A percentile compares a stretch with the other conserved stretches of the same genome.
phyloP scores from a whole-genome alignment of 306 rosid genomes.

The Rubus parviflorus region DNA sequence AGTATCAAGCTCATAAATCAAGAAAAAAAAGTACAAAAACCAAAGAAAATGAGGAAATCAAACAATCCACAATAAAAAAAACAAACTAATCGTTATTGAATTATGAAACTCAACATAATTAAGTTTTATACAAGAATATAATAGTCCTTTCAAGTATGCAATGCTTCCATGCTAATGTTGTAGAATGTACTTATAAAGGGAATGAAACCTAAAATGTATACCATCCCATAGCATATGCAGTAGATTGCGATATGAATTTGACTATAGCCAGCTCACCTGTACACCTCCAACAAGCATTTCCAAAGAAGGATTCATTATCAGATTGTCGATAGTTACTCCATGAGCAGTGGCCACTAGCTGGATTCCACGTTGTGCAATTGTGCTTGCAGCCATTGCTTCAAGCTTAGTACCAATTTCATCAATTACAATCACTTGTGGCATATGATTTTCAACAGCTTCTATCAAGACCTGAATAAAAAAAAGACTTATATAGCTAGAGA shows the following conservation, averaged over 20 bases:
- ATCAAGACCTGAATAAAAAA: constrained; percentile 68
- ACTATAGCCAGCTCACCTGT: constrained; percentile 57
- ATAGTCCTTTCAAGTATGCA: neutral
- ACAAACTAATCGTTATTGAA: neutral
- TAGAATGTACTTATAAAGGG: neutral
- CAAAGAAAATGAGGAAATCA: constrained; percentile 2
- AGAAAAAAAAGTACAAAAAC: constrained; percentile 1
- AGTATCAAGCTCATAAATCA: neutral
- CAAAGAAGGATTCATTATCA: constrained; percentile 84
- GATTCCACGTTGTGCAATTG: constrained; percentile 95
- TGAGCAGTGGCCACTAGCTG: constrained; percentile 99
- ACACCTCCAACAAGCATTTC: constrained; percentile 99
- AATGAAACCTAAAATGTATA: neutral
- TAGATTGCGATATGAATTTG: neutral
- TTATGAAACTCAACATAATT: neutral
- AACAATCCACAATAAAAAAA: neutral
- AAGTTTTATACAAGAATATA: neutral
- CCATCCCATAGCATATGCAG: neutral
- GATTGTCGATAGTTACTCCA: constrained; percentile 91
- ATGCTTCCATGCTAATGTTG: constrained; percentile 5
- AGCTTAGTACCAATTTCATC: constrained; percentile 98
- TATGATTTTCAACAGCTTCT: constrained; percentile 98
- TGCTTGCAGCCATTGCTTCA: constrained; percentile 99
- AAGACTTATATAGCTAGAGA: constrained; percentile 18
- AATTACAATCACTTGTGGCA: constrained; percentile 96